Evolutionary conservation across 371 early-diverging fungal genomes (phyloP).

Genomic region (Batkoa obscura): DNA sequence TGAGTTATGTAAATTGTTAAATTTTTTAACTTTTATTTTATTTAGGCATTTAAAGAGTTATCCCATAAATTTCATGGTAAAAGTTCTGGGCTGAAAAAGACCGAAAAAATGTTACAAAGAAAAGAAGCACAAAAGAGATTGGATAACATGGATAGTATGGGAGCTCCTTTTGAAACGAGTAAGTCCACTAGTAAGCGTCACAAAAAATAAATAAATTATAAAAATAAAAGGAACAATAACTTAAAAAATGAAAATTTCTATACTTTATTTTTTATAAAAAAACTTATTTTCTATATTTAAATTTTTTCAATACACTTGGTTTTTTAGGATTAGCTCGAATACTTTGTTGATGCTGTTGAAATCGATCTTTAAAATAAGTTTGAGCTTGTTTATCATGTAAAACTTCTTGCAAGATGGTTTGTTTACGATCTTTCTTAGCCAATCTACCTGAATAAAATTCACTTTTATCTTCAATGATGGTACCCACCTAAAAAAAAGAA

Average conservation of each 20-base stretch:
- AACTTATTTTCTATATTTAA: neutral
- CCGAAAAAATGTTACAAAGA: conserved; percentile 69
- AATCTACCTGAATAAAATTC: conserved; percentile 75
- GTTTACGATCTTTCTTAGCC: conserved; percentile 63
- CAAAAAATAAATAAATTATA: no score
- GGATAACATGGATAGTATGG: conserved; percentile 31
- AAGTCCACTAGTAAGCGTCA: no score
- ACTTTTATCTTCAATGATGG: conserved; percentile 67
- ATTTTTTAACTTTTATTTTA: neutral
- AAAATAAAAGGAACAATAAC: no score
- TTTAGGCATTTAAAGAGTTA: conserved; percentile 65
- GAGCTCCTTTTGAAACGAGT: no score
- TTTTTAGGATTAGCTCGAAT: conserved; percentile 36
- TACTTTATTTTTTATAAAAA: neutral
- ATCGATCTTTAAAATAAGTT: conserved; percentile 70
- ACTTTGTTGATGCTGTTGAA: conserved; percentile 46
- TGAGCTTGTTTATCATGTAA: conserved; percentile 51
- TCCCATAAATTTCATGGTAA: conserved; percentile 94
- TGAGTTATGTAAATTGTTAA: neutral
- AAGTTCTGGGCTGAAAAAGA: conserved; percentile 79
- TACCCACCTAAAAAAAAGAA: conserved; percentile 62
- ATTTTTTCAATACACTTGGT: conserved; percentile 26
- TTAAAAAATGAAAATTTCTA: no score
- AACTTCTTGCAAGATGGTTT: conserved; percentile 72
- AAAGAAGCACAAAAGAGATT: conserved; percentile 60